Evolutionary conservation across 2,329 filamentous ascomycete species (phyloP), one percentile per base, ranked within the genome.

Genomic region (Epichloe baconii): DNA sequence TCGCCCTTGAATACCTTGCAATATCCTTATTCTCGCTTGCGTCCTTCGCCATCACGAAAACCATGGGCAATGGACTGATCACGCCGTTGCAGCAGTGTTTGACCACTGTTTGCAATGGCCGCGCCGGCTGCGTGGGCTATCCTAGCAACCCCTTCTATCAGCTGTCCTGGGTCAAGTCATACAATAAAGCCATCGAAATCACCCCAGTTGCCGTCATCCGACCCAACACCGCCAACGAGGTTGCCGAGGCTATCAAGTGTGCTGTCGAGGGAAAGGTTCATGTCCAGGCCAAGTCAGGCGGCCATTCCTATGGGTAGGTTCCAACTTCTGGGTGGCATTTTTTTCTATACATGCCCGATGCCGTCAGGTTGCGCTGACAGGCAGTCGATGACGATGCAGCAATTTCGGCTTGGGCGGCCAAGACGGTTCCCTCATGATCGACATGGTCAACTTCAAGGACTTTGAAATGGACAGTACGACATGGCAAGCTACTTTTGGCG

Each of bases 201-300:
- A 72, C 64, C 5, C 81, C 80, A 0, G 65, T 70, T 8, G 79
- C 77, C 11, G 76, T 84, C 17, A 71, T 80, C 3, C 68, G 77
- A 7, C 80, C 80, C 0, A 64, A 67, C 5, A 77, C 66, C 0
- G 67, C 72, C 11, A 62, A 74, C 21, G 76, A 83, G 50, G 74
- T 84, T 2, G 71, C 78, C 1, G 72, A 66, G 19, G 75, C 79
- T 14, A 71, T 85, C 40, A 72, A 75, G 48, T 84, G 80, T 59
- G 81, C 80, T 5, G 67, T 61, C 2, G 54, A 71, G 23, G 66
- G 69, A 52, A 66, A 66, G 5, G 63, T 77, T 49, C 75, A 77
- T 55, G 78, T 84, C 0, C 79, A 83, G 59, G 75, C 81, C 21
- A 77, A 73, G 55, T 80, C 78, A 2, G 82, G 81, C 4, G 82